phyloP scores from a whole-genome alignment of 805 yeast species.

The Yamadazyma philogaea region DNA sequence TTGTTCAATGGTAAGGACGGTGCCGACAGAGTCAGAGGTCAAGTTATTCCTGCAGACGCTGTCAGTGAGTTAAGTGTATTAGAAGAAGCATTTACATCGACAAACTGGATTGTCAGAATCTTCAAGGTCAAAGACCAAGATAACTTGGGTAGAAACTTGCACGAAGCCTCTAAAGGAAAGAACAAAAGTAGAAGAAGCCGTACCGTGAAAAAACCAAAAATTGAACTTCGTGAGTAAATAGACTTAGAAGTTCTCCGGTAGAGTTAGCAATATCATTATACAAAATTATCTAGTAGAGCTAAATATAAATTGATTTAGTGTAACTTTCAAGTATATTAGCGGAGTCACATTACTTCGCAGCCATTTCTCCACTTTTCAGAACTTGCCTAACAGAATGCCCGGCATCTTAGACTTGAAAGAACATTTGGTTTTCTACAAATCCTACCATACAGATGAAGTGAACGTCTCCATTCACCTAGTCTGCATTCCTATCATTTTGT shows the following conservation, averaged over 20 bases:
- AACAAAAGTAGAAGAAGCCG: slow-evolving; percentile 33
- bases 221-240: slow-evolving; percentile 47
- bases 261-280: background rate
- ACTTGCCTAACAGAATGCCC: slow-evolving; percentile 20
- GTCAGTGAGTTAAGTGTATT: slow-evolving; percentile 62
- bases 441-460: slow-evolving; percentile 49
- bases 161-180: slow-evolving; percentile 20
- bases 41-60: slow-evolving; percentile 53
- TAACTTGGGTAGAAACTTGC: slow-evolving; percentile 72
- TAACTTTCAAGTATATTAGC: background rate
- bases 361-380: slow-evolving; percentile 4
- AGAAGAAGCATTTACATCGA: slow-evolving; percentile 93
- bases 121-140: slow-evolving; percentile 90
- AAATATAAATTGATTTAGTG: background rate
- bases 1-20: slow-evolving; percentile 61
- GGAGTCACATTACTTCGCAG: background rate
- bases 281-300: background rate
- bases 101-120: slow-evolving; percentile 94
- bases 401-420: slow-evolving; percentile 32
- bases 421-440: slow-evolving; percentile 42
- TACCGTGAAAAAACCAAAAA: slow-evolving; percentile 48
- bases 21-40: slow-evolving; percentile 85
- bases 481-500: slow-evolving; percentile 76
- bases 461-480: slow-evolving; percentile 76
- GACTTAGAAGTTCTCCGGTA: background rate